A percentile compares a stretch with the other conserved stretches of the same genome.
These are phyloP conservation scores for Mitragyna speciosa DNA, from an alignment of 257 asterid species.

Conservation along the genomic window DNA sequence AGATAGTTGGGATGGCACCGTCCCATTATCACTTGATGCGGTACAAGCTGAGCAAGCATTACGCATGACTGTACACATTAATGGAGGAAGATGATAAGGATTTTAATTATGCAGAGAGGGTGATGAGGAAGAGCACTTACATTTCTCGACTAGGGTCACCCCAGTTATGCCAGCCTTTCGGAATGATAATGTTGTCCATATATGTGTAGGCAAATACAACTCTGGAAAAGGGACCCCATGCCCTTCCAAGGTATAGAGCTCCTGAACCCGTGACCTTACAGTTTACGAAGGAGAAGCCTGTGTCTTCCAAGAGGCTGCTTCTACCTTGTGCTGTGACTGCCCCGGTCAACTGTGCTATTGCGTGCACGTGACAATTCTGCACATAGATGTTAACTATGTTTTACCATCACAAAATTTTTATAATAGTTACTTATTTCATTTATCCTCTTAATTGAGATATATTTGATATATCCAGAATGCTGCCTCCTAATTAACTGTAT, in stretches of 20 bases:
- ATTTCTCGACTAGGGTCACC: conserved; percentile 90
- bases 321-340: conserved; percentile 93
- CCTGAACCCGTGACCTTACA: conserved; percentile 96
- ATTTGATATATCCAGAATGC: too few relatives aligned
- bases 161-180: conserved; percentile 97
- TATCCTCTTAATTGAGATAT: too few relatives aligned
- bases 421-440: too few relatives aligned
- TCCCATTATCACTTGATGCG: conserved; percentile 3
- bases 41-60: neutral
- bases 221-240: conserved; percentile 97
- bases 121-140: conserved; percentile 36
- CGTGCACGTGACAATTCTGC: conserved; percentile 76
- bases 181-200: conserved; percentile 89
- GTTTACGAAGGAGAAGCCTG: conserved; percentile 79
- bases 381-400: neutral
- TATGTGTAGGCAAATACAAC: conserved; percentile 85
- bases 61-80: neutral
- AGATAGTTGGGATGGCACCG: neutral
- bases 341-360: conserved; percentile 74
- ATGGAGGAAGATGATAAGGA: conserved; percentile 8
- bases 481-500: too few relatives aligned
- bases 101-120: neutral
- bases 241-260: conserved; percentile 90
- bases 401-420: neutral
- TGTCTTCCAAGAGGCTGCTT: conserved; percentile 68